Evolutionary conservation across 2,329 filamentous ascomycete genomes (phyloP), one percentile per base, ranked within the genome.

Genomic region (Neoarthrinium moseri): DNA sequence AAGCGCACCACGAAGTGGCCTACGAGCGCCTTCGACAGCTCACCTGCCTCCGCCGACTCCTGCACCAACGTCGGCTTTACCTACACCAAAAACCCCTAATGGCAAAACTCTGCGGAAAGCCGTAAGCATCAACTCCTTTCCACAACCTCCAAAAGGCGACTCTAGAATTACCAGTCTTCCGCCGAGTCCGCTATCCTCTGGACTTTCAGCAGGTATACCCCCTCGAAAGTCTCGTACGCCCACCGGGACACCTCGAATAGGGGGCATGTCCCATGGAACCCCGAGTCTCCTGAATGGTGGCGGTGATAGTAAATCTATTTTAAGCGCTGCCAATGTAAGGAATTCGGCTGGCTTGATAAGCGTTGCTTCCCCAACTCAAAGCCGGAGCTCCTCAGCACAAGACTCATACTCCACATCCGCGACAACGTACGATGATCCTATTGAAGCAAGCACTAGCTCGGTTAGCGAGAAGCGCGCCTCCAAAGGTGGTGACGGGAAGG

Each of bases 121-220:
- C 1, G 86, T 95, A 59, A 96, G 91, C 74, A 95, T 96, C 60
- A 92, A 91, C 62, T 86, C 90, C 1, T 96, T 97, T 61, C 92
- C 92, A 23, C 88, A 95, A 53, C 92, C 92, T 12, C 92, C 92
- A 12, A 84, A 84, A 55, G 81, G 83, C 38, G 77, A 78, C 44
- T 75, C 69, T 44, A 76, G 79, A 53, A 69, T 74, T 38, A 71
- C 71, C 56, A 90, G 77, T 68, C 72, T 83, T 46, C 88, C 80
- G 42, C 81, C 76, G 45, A 80, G 80, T 67, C 82, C 77, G 51
- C 67, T 84, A 36, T 75, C 78, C 15, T 71, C 68, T 48, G 80
- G 41, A 17, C 22, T 44, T 8, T 44, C 41, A 26, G 20, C 79
- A 32, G 72, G 70, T 6, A 55, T 50, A 47, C 48, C 62, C 61